phyloP scores from a whole-genome alignment of 257 asterid species.

The Gentiana macrophylla region DNA sequence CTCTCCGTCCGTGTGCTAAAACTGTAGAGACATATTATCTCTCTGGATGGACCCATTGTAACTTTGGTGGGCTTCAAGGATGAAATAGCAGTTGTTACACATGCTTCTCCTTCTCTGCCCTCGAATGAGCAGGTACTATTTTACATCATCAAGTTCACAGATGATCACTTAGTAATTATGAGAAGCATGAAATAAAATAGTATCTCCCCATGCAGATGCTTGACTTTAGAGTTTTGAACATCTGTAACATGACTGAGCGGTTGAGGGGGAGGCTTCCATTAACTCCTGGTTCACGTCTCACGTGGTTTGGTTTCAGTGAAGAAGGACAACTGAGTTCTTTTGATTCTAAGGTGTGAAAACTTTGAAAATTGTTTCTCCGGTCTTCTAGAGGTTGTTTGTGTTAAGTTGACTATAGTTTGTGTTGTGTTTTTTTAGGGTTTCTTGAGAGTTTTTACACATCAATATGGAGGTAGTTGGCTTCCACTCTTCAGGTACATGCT shows the following conservation, averaged over 20 bases:
- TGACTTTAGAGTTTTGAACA: slow-evolving; percentile 65
- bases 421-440: slow-evolving; percentile 50
- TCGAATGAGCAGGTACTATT: slow-evolving; percentile 72
- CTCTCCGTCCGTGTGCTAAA: slow-evolving; percentile 15
- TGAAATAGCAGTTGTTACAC: slow-evolving; percentile 82
- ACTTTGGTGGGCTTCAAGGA: slow-evolving; percentile 80
- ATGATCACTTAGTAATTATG: background rate
- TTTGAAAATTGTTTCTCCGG: slow-evolving; percentile 1
- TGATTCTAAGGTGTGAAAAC: slow-evolving; percentile 73
- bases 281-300: slow-evolving; percentile 85
- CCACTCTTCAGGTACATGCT: slow-evolving; percentile 87
- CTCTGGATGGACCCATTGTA: slow-evolving; percentile 94
- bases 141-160: background rate
- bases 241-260: slow-evolving; percentile 40
- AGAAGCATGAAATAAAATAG: slow-evolving; percentile 4
- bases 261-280: slow-evolving; percentile 63
- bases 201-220: slow-evolving; percentile 57
- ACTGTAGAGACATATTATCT: slow-evolving; percentile 49
- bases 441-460: slow-evolving; percentile 71
- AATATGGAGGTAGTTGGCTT: slow-evolving; percentile 83
- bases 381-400: slow-evolving; percentile 1
- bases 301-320: slow-evolving; percentile 94
- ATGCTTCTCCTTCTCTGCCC: slow-evolving; percentile 73
- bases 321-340: slow-evolving; percentile 87
- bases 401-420: slow-evolving; percentile 1